Conservation (phyloP, 805 yeast species). For the Lachancea waltii region DNA sequence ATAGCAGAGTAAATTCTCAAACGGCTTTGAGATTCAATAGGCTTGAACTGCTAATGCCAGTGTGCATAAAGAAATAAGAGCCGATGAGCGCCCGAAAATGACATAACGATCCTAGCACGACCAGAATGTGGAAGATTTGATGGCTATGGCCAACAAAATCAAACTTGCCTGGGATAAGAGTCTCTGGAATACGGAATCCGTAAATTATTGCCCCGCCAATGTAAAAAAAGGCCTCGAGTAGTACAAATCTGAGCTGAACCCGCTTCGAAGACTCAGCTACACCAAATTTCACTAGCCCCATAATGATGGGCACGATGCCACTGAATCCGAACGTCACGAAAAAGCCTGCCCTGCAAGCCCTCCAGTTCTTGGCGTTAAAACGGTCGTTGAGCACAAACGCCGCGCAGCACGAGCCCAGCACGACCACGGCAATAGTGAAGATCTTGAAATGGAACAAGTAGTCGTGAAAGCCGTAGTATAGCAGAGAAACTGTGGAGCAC, state of each 20-base stretch:
- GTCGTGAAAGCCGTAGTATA: conserved; percentile 42
- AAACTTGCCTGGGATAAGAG: conserved; percentile 49
- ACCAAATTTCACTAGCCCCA: conserved; percentile 50
- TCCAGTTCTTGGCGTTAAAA: conserved; percentile 60
- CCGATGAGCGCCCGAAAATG: conserved; percentile 64
- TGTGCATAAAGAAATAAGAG: conserved; percentile 41
- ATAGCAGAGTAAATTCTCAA: neutral
- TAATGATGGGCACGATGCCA: conserved; percentile 61
- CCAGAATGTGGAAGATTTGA: conserved; percentile 75
- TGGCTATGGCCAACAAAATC: conserved; percentile 76
- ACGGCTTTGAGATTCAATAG: conserved; percentile 2
- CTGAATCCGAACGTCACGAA: conserved; percentile 74
- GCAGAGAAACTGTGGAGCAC: conserved; percentile 49
- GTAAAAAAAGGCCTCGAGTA: conserved; percentile 66
- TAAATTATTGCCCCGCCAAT: conserved; percentile 73
- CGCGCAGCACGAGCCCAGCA: conserved; percentile 56
- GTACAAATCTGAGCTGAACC: conserved; percentile 54
- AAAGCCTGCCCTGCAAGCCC: conserved; percentile 70
- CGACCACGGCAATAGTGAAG: conserved; percentile 38
- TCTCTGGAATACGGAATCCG: conserved; percentile 75
- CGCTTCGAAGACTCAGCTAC: conserved; percentile 42
- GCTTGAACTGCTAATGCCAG: conserved; percentile 16
- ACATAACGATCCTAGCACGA: conserved; percentile 67
- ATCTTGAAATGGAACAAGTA: conserved; percentile 24
- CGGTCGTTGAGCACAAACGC: conserved; percentile 56